A percentile compares a stretch with the other conserved stretches of the same genome.
phyloP scores from a whole-genome alignment of 1,139 yeast genomes.

The Zygotorulaspora mrakii region DNA sequence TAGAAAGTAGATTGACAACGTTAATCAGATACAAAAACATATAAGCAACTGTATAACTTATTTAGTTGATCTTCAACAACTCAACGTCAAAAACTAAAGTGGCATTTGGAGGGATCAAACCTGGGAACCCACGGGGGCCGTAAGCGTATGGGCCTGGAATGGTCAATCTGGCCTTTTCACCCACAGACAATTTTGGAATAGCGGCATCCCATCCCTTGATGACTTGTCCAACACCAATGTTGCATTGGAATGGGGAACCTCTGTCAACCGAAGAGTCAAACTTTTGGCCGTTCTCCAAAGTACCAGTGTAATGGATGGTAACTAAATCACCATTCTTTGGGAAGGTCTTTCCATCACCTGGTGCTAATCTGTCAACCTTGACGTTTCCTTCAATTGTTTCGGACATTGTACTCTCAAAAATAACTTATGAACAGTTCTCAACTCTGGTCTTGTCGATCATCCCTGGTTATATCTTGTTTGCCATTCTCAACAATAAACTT shows the following conservation, averaged over 20 bases:
- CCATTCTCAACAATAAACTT: neutral
- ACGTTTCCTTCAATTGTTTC: constrained; percentile 41
- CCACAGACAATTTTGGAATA: constrained; percentile 84
- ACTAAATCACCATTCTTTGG: constrained; percentile 84
- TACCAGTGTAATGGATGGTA: constrained; percentile 93
- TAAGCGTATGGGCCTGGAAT: constrained; percentile 93
- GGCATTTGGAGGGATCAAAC: constrained; percentile 93
- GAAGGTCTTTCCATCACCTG: constrained; percentile 74
- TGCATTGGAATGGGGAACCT: constrained; percentile 89
- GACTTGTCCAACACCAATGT: constrained; percentile 93
- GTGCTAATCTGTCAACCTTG: constrained; percentile 41
- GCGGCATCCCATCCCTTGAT: constrained; percentile 95
- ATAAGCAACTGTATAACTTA: constrained; percentile 2
- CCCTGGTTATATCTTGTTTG: too few relatives aligned
- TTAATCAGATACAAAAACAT: constrained; percentile 2
- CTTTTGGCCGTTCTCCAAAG: constrained; percentile 88
- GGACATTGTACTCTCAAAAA: constrained; percentile 26
- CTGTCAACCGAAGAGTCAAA: constrained; percentile 94
- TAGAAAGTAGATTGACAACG: constrained; percentile 19
- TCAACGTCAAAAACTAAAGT: constrained; percentile 91
- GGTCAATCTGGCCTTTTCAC: constrained; percentile 86
- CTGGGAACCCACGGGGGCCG: constrained; percentile 93
- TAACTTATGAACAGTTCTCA: neutral
- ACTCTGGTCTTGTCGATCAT: too few relatives aligned
- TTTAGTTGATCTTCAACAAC: constrained; percentile 71